Percentiles rank a stretch among this genome's conserved stretches.
phyloP scores from a whole-genome alignment of 805 yeast genomes.

The Danielozyma ontarioensis region DNA sequence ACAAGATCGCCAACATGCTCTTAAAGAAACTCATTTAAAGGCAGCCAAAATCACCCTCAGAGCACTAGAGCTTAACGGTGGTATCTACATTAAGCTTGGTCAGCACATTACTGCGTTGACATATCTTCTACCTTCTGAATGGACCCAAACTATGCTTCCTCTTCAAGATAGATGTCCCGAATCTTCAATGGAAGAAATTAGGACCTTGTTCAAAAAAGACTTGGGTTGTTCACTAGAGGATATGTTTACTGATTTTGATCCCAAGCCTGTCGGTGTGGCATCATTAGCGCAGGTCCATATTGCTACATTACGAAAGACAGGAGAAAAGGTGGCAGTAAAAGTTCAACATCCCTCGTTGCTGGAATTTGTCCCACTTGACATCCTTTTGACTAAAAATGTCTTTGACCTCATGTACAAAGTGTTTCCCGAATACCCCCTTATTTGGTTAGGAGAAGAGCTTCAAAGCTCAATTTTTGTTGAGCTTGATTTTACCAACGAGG shows the following conservation, averaged over 20 bases:
- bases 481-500: conserved; percentile 83
- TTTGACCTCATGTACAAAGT: conserved; percentile 68
- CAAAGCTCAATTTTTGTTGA: conserved; percentile 86
- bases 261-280: conserved; percentile 87
- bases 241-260: conserved; percentile 60
- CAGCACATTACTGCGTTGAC: conserved; percentile 93
- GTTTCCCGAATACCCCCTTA: conserved; percentile 90
- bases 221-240: conserved; percentile 57
- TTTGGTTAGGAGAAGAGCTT: conserved; percentile 95
- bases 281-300: conserved; percentile 93
- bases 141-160: conserved; percentile 95
- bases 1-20: conserved; percentile 45
- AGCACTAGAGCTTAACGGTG: conserved; percentile 85
- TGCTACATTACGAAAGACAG: conserved; percentile 55
- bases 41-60: conserved; percentile 76
- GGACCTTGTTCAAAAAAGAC: conserved; percentile 62
- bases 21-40: conserved; percentile 60
- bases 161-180: conserved; percentile 87
- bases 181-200: conserved; percentile 66
- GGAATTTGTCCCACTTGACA: conserved; percentile 88
- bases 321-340: conserved; percentile 84
- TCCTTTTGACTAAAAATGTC: conserved; percentile 69
- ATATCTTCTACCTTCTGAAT: conserved; percentile 82
- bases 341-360: conserved; percentile 87
- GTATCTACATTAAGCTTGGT: conserved; percentile 89